phyloP scores from a whole-genome alignment of 2,329 filamentous ascomycete species.

The Verticillium longisporum region DNA sequence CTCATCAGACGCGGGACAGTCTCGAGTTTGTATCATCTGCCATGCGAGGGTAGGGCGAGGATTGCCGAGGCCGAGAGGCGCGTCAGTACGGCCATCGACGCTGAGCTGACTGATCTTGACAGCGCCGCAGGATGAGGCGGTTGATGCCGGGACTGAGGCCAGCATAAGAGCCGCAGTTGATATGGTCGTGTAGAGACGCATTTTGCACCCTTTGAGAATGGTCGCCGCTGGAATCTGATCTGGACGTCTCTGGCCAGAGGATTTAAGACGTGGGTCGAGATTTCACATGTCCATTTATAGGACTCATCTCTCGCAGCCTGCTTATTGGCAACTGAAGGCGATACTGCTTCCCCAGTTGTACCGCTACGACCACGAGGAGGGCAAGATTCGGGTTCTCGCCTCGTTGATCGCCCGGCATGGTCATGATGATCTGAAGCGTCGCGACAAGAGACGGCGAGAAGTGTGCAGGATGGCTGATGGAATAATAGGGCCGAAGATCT shows the following conservation, averaged over 20 bases:
- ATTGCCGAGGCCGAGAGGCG: conserved; percentile 4
- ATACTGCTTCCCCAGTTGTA: background rate
- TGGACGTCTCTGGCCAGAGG: background rate
- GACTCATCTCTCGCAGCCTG: too few relatives aligned
- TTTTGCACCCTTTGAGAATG: background rate
- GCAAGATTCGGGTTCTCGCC: background rate
- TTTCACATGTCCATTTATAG: too few relatives aligned
- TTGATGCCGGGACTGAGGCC: background rate
- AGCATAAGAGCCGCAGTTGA: background rate
- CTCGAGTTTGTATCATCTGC: conserved; percentile 2
- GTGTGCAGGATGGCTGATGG: background rate
- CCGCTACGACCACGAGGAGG: background rate
- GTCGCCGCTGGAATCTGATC: background rate
- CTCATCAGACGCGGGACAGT: background rate
- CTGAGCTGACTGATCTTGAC: conserved; percentile 4
- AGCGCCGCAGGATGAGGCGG: background rate
- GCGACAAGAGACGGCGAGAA: background rate
- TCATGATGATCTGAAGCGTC: background rate
- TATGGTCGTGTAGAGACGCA: background rate
- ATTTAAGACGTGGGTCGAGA: too few relatives aligned
- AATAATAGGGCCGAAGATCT: background rate
- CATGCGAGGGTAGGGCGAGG: background rate
- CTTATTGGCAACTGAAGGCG: background rate
- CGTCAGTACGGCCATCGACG: conserved; percentile 4
- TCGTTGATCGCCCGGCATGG: background rate